These are phyloP conservation scores for Lithocarpus polystachyus DNA, from an alignment of 306 rosid species.

Conservation along the genomic window DNA sequence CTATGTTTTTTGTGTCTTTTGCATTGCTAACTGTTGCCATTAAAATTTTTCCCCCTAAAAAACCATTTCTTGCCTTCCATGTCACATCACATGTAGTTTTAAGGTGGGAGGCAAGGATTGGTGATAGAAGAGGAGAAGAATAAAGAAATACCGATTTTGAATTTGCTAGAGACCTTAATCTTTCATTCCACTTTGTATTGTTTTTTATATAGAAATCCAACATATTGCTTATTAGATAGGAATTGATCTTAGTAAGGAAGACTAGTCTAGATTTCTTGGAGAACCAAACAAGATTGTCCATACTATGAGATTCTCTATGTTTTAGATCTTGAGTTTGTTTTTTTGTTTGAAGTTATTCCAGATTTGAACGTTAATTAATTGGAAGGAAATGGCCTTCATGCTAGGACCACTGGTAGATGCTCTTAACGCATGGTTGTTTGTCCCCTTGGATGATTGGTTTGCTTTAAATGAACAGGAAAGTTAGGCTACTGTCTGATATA, in stretches of 20 bases:
- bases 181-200: neutral
- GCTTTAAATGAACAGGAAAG: too few relatives aligned
- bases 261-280: slow-evolving; percentile 30
- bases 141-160: neutral
- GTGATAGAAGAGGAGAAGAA: neutral
- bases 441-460: too few relatives aligned
- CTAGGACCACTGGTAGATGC: too few relatives aligned
- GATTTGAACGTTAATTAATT: too few relatives aligned
- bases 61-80: neutral
- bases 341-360: neutral
- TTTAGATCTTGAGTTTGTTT: neutral
- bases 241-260: slow-evolving; percentile 32
- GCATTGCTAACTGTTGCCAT: neutral
- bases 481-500: too few relatives aligned
- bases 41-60: neutral
- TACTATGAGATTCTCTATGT: slow-evolving; percentile 16
- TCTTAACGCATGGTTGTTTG: too few relatives aligned
- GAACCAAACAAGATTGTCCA: slow-evolving; percentile 32
- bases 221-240: neutral
- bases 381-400: too few relatives aligned
- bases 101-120: neutral
- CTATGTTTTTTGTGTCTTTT: neutral
- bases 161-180: neutral
- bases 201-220: neutral
- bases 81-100: neutral